These are phyloP conservation scores for Oidiodendron maius DNA, from an alignment of 495 filamentous ascomycete genomes.

Conservation along the genomic window DNA sequence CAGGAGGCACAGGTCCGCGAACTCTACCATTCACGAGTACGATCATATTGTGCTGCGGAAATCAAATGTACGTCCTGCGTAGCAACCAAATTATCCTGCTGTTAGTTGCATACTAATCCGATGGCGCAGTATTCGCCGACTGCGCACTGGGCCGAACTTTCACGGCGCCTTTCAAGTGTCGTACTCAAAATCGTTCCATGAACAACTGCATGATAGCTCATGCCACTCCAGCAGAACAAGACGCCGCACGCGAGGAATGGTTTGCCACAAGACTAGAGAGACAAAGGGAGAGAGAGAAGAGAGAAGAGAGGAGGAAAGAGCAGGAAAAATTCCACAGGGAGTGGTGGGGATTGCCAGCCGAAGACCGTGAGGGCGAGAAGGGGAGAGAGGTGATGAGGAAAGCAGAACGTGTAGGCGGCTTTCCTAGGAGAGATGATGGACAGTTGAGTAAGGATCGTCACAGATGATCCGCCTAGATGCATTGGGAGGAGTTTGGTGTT, in stretches of 20 bases:
- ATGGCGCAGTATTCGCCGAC: constrained; percentile 54
- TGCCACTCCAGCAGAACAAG: constrained; percentile 78
- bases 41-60: constrained; percentile 70
- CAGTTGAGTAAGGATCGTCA: constrained; percentile 24
- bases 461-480: constrained; percentile 13
- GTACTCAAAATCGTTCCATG: constrained; percentile 72
- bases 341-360: constrained; percentile 53
- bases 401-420: constrained; percentile 23
- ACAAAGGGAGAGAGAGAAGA: constrained; percentile 53
- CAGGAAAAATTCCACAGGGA: constrained; percentile 53
- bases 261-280: constrained; percentile 68
- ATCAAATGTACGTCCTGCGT: constrained; percentile 52
- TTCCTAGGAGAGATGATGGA: constrained; percentile 23
- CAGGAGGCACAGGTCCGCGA: constrained; percentile 91
- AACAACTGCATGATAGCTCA: constrained; percentile 86
- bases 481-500: constrained; percentile 3
- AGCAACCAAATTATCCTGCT: constrained; percentile 10
- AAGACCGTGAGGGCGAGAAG: constrained; percentile 33
- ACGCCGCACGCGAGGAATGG: constrained; percentile 91
- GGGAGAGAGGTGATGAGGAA: constrained; percentile 24
- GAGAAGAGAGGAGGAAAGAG: constrained; percentile 45
- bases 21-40: constrained; percentile 82
- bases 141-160: constrained; percentile 84
- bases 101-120: not conserved
- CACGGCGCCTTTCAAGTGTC: constrained; percentile 79